Evolutionary conservation across 495 filamentous ascomycete species (phyloP).

Genomic region (Lepraria neglecta): DNA sequence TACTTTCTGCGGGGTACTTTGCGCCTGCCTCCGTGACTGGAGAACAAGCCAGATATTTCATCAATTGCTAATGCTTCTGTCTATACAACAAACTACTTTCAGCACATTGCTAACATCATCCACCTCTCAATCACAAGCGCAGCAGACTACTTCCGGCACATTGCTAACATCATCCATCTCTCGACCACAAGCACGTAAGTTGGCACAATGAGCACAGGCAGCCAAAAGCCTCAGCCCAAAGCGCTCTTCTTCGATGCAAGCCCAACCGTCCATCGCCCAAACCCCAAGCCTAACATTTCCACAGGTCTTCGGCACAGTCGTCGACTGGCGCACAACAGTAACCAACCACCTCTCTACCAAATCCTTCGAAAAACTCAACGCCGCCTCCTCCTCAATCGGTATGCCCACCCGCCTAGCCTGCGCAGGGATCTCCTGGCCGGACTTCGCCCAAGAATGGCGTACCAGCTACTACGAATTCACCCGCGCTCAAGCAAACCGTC

Average conservation of each 20-base stretch:
- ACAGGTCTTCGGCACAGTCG: constrained; percentile 66
- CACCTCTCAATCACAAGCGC: background rate
- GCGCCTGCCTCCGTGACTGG: constrained; percentile 4
- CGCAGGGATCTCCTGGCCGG: constrained; percentile 51
- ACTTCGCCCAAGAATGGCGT: constrained; percentile 63
- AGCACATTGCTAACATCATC: constrained; percentile 1
- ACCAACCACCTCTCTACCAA: constrained; percentile 43
- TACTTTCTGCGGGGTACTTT: constrained; percentile 1
- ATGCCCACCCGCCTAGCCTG: constrained; percentile 42
- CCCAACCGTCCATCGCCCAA: background rate
- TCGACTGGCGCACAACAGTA: constrained; percentile 63
- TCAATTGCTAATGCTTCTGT: background rate
- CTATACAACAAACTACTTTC: background rate
- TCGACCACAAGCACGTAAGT: background rate
- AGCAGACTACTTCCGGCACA: background rate
- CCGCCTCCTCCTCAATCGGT: constrained; percentile 41
- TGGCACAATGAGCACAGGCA: constrained; percentile 31
- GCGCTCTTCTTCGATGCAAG: constrained; percentile 51
- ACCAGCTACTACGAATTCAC: constrained; percentile 57
- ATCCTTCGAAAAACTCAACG: constrained; percentile 37
- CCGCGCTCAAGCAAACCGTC: constrained; percentile 25
- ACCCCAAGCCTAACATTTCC: background rate
- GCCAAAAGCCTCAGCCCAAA: constrained; percentile 31
- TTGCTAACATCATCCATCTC: background rate
- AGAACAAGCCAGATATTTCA: background rate